These are phyloP conservation scores for Coprinopsis sp. DNA, from an alignment of 768 basidiomycete species.

Conservation along the genomic window DNA sequence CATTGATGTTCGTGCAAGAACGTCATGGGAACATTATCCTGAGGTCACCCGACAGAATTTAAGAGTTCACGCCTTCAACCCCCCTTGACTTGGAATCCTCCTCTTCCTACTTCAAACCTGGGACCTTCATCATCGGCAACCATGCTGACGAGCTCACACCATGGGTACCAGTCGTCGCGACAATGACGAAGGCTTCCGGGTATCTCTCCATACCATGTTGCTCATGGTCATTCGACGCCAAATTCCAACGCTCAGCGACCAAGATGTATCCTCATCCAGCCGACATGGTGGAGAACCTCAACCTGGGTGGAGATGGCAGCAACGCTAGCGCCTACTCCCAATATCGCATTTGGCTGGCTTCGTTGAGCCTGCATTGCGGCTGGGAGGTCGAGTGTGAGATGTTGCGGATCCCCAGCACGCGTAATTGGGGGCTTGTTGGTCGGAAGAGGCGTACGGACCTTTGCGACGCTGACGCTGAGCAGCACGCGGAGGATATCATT, in stretches of 20 bases:
- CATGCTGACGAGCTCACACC: conserved; percentile 97
- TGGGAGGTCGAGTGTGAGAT: conserved; percentile 86
- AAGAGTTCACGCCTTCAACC: conserved; percentile 68
- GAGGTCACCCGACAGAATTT: conserved; percentile 53
- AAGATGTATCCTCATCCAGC: conserved; percentile 21
- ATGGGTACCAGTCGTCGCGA: conserved; percentile 84
- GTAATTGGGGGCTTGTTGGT: conserved; percentile 93
- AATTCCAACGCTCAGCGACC: conserved; percentile 49
- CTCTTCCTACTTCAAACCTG: conserved; percentile 31
- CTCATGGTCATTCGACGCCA: conserved; percentile 71
- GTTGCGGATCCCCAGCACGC: conserved; percentile 86
- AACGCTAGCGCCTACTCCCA: conserved; percentile 68
- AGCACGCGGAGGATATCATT: conserved; percentile 51
- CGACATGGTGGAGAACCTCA: conserved; percentile 36
- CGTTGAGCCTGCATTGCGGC: conserved; percentile 66
- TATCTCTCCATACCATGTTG: conserved; percentile 90
- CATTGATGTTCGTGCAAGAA: conserved; percentile 79
- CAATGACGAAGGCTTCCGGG: conserved; percentile 53
- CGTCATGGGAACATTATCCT: conserved; percentile 82
- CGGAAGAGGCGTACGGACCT: conserved; percentile 11
- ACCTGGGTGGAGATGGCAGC: conserved; percentile 58
- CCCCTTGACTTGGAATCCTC: conserved; percentile 28
- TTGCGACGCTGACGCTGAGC: conserved; percentile 24
- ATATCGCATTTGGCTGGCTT: conserved; percentile 86
- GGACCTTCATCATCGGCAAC: conserved; percentile 84